These are phyloP conservation scores for Neurospora tetrasperma DNA, from an alignment of 495 filamentous ascomycete genomes.

Conservation along the genomic window DNA sequence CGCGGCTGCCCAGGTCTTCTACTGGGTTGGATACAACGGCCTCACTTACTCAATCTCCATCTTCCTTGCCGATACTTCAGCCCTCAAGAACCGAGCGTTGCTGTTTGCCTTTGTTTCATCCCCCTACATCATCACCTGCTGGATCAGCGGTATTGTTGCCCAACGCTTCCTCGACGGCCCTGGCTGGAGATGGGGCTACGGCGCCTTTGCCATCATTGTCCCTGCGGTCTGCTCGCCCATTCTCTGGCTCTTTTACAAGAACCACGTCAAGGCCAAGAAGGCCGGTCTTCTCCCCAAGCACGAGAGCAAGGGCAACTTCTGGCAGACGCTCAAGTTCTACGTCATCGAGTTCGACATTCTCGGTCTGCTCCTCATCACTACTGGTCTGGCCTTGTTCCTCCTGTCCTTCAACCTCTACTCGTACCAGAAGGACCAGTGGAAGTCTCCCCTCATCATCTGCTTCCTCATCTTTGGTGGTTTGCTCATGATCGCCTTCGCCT, in stretches of 20 bases:
- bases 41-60: conserved; percentile 47
- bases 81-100: conserved; percentile 51
- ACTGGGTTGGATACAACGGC: conserved; percentile 45
- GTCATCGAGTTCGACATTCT: conserved; percentile 49
- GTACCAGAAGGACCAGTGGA: conserved; percentile 36
- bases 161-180: conserved; percentile 33
- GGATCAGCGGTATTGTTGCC: conserved; percentile 38
- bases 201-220: conserved; percentile 48
- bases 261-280: conserved; percentile 49
- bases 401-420: conserved; percentile 49
- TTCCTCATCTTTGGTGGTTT: conserved; percentile 48
- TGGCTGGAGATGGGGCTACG: conserved; percentile 56
- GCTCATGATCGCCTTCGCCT: conserved; percentile 45
- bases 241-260: conserved; percentile 42
- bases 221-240: conserved; percentile 47
- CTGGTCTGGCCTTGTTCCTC: conserved; percentile 51
- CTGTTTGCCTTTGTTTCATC: conserved; percentile 53
- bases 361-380: conserved; percentile 47
- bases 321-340: conserved; percentile 43
- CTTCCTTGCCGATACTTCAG: conserved; percentile 59
- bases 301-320: conserved; percentile 35
- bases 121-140: conserved; percentile 56
- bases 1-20: conserved; percentile 44
- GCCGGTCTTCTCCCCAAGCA: conserved; percentile 38
- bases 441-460: conserved; percentile 43